phyloP scores from a whole-genome alignment of 192 early-diverging fungal species.

The Diversispora epigaea region DNA sequence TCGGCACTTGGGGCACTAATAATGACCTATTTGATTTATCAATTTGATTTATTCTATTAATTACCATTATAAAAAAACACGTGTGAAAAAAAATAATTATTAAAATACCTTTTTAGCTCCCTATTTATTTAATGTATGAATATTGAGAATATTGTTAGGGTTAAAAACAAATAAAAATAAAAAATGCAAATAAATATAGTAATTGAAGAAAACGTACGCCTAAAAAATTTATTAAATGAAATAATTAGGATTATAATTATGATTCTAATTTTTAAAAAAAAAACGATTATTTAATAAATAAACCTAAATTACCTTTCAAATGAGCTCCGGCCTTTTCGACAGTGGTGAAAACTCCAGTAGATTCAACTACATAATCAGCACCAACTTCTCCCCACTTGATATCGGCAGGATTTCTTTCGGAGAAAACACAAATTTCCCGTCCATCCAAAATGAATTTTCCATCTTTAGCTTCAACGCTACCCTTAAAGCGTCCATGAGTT shows the following conservation, averaged over 20 bases:
- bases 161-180: background rate
- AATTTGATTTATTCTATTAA: no score
- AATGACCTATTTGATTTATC: conserved; percentile 71
- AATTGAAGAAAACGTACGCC: no score
- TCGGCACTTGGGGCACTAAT: conserved; percentile 96
- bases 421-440: conserved; percentile 69
- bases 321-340: conserved; percentile 81
- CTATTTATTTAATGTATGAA: background rate
- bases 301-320: conserved; percentile 76
- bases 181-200: background rate
- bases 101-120: background rate
- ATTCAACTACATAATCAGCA: conserved; percentile 95
- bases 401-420: conserved; percentile 73
- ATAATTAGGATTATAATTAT: background rate
- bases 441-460: conserved; percentile 93
- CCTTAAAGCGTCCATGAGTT: conserved; percentile 94
- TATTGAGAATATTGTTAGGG: background rate
- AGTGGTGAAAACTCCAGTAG: conserved; percentile 97
- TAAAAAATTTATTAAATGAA: background rate
- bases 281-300: background rate
- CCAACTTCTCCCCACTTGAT: conserved; percentile 87
- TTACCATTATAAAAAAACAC: no score
- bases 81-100: no score
- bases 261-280: background rate
- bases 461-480: conserved; percentile 73